These are phyloP conservation scores for Trametes cinnabarina DNA, from an alignment of 768 basidiomycete genomes.

Conservation along the genomic window DNA sequence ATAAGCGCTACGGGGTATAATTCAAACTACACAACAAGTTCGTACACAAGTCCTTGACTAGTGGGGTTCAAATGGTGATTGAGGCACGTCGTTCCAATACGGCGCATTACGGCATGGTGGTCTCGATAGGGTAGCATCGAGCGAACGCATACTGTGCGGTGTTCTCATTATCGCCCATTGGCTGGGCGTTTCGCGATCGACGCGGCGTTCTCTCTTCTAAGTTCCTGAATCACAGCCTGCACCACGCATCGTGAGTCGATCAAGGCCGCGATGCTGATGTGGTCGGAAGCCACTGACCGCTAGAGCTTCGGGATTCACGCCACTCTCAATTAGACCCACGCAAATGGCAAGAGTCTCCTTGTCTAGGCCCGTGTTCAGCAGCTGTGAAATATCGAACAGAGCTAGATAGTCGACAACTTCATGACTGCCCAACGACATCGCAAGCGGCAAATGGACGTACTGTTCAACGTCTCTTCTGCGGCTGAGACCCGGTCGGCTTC, in stretches of 20 bases:
- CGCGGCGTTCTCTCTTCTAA: slow-evolving; percentile 64
- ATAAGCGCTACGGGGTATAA: no score
- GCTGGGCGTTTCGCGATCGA: slow-evolving; percentile 33
- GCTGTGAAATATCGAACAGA: slow-evolving; percentile 82
- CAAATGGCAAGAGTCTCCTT: slow-evolving; percentile 91
- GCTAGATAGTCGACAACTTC: slow-evolving; percentile 45
- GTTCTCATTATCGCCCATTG: slow-evolving; percentile 26
- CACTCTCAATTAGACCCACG: slow-evolving; percentile 88
- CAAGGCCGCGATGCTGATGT: no score
- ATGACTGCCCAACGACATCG: background rate
- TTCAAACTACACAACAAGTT: no score
- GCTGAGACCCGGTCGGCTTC: slow-evolving; percentile 12
- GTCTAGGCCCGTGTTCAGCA: slow-evolving; percentile 84
- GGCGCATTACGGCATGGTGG: no score
- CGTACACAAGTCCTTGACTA: no score
- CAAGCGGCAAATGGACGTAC: background rate
- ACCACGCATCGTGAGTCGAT: background rate
- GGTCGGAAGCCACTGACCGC: no score
- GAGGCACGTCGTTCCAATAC: no score
- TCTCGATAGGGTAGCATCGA: background rate
- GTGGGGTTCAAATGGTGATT: no score
- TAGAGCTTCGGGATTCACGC: slow-evolving; percentile 88
- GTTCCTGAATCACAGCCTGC: slow-evolving; percentile 83
- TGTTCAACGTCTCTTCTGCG: slow-evolving; percentile 18
- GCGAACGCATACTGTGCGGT: background rate